Evolutionary conservation across 495 filamentous ascomycete genomes (phyloP).

Genomic region (Penicillium bialowiezense): DNA sequence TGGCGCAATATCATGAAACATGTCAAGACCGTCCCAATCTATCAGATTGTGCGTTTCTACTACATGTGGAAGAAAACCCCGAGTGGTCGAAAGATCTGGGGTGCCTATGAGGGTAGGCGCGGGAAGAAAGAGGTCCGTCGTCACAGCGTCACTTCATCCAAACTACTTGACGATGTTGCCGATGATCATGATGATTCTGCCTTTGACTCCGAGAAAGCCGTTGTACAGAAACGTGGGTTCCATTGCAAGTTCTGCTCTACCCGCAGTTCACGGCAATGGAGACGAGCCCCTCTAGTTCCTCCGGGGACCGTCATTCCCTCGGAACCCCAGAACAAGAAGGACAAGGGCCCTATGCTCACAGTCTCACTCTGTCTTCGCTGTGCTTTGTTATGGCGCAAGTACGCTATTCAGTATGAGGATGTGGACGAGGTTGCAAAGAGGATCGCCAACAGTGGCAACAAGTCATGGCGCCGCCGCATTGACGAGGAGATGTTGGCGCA

Average conservation of each 20-base stretch:
- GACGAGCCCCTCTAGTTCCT: conserved; percentile 74
- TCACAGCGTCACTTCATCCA: conserved; percentile 51
- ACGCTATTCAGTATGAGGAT: conserved; percentile 93
- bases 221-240: conserved; percentile 73
- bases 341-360: conserved; percentile 73
- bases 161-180: conserved; percentile 86
- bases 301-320: conserved; percentile 69
- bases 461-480: conserved; percentile 80
- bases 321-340: conserved; percentile 63
- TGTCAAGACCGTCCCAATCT: conserved; percentile 68
- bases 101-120: conserved; percentile 77
- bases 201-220: conserved; percentile 88
- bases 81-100: conserved; percentile 83
- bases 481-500: conserved; percentile 92
- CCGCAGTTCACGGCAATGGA: conserved; percentile 82
- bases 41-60: conserved; percentile 84
- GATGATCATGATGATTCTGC: conserved; percentile 94
- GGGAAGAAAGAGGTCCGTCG: conserved; percentile 78
- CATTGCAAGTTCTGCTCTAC: conserved; percentile 92
- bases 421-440: conserved; percentile 93
- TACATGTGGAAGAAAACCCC: conserved; percentile 98
- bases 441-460: conserved; percentile 74
- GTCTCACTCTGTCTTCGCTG: conserved; percentile 87
- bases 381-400: conserved; percentile 88
- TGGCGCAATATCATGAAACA: conserved; percentile 78